Evolutionary conservation across 1,284 basidiomycete species (phyloP).

Genomic region (Heterobasidion occidentale): DNA sequence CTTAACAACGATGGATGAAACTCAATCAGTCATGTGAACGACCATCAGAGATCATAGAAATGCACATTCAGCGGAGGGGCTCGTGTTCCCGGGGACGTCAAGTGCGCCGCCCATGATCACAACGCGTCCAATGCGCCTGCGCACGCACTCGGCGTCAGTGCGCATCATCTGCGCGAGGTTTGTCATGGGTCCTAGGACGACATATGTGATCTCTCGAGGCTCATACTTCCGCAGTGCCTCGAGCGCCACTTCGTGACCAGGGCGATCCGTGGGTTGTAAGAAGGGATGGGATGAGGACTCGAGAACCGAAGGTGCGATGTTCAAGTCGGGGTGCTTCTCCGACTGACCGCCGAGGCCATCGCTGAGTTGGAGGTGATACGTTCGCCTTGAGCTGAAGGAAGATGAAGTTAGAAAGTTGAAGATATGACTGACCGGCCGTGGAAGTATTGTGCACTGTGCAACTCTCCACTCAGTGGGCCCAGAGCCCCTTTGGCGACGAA

Average conservation of each 20-base stretch:
- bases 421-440: conserved; percentile 47
- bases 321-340: conserved; percentile 69
- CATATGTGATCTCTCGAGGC: conserved; percentile 67
- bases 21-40: too few relatives aligned
- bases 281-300: conserved; percentile 31
- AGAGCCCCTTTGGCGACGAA: conserved; percentile 61
- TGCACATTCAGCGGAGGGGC: conserved; percentile 72
- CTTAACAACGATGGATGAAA: conserved; percentile 11
- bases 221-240: conserved; percentile 57
- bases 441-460: conserved; percentile 84
- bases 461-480: conserved; percentile 69
- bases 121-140: conserved; percentile 62
- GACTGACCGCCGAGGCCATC: conserved; percentile 79
- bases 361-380: conserved; percentile 23
- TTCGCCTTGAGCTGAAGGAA: too few relatives aligned
- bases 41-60: background rate
- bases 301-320: conserved; percentile 27
- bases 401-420: too few relatives aligned
- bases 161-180: conserved; percentile 72
- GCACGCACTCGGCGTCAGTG: conserved; percentile 45
- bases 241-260: conserved; percentile 60
- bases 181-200: conserved; percentile 85
- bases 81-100: conserved; percentile 89
- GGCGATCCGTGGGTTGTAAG: conserved; percentile 39
- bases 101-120: conserved; percentile 96